Evolutionary conservation across 371 early-diverging fungal genomes (phyloP).

Genomic region (Actinomortierella ambigua): DNA sequence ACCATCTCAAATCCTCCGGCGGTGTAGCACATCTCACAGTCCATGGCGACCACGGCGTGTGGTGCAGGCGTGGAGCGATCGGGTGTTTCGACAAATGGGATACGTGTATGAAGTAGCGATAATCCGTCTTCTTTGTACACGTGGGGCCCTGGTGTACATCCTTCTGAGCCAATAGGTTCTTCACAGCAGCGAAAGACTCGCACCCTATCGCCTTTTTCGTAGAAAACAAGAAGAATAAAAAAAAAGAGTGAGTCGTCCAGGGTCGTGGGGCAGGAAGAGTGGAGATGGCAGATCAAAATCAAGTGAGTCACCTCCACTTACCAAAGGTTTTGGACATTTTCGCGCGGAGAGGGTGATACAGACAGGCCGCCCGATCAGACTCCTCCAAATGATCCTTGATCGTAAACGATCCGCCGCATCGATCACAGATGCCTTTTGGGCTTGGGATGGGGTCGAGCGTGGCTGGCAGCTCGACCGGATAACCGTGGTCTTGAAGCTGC

Average conservation of each 20-base stretch:
- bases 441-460: constrained; percentile 29
- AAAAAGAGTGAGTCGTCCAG: neutral
- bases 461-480: constrained; percentile 47
- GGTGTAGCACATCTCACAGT: constrained; percentile 49
- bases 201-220: constrained; percentile 53
- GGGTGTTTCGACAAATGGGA: constrained; percentile 51
- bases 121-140: constrained; percentile 38
- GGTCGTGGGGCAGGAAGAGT: too few species aligned
- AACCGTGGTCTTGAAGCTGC: constrained; percentile 42
- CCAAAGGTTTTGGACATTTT: constrained; percentile 42
- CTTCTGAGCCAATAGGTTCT: constrained; percentile 48
- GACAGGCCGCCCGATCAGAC: constrained; percentile 47
- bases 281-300: neutral
- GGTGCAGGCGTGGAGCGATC: neutral
- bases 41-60: constrained; percentile 41
- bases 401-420: constrained; percentile 53
- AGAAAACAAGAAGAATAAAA: neutral
- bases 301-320: constrained; percentile 5
- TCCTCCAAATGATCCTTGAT: constrained; percentile 47
- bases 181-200: constrained; percentile 55
- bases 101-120: constrained; percentile 49
- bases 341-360: constrained; percentile 50
- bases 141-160: constrained; percentile 58
- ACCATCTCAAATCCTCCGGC: constrained; percentile 59
- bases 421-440: constrained; percentile 47